Conservation (phyloP, 2,329 filamentous ascomycete species). For the Ceratocystis alfenasii region DNA sequence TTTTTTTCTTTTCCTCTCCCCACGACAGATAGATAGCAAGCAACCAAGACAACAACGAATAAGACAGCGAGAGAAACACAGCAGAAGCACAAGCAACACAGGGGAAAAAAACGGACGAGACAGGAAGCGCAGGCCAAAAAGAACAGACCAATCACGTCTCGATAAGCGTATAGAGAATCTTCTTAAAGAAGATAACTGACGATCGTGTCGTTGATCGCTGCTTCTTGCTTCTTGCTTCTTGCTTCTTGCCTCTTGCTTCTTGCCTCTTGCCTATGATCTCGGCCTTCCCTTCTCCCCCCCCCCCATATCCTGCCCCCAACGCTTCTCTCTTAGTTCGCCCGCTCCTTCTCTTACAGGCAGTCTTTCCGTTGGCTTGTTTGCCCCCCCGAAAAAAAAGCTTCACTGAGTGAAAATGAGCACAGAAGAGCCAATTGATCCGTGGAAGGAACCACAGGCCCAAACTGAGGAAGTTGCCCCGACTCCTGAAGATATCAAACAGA, state of each 20-base stretch:
- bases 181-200: background rate
- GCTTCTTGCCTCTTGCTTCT: background rate
- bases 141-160: background rate
- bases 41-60: constrained; percentile 7
- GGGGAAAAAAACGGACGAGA: background rate
- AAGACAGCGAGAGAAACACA: background rate
- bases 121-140: background rate
- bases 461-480: background rate
- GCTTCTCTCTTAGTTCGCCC: background rate
- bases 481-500: background rate
- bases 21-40: background rate
- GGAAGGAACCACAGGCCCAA: constrained; percentile 14
- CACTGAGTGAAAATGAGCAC: constrained; percentile 14
- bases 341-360: background rate
- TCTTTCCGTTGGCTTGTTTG: background rate
- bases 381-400: background rate
- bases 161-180: background rate
- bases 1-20: background rate
- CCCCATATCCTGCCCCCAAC: background rate
- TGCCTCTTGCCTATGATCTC: background rate
- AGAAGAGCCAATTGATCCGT: constrained; percentile 21
- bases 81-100: background rate
- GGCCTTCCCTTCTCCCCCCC: background rate
- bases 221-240: background rate
- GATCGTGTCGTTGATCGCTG: background rate